These are phyloP conservation scores for Boletus putidus DNA, from an alignment of 1,284 basidiomycete species.

Conservation along the genomic window DNA sequence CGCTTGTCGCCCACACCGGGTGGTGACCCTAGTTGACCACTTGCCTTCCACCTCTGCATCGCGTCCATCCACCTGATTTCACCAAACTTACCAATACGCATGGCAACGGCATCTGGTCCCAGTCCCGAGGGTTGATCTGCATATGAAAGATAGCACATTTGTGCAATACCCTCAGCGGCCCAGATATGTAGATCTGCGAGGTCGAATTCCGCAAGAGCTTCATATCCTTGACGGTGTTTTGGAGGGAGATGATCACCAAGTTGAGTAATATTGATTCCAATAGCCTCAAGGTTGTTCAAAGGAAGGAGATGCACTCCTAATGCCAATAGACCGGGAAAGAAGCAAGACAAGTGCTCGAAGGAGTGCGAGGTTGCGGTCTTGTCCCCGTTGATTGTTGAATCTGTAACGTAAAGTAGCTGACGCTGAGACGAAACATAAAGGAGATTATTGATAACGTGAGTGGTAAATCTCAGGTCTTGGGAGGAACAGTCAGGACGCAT, in stretches of 20 bases:
- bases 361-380: constrained; percentile 46
- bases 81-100: constrained; percentile 38
- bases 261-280: constrained; percentile 46
- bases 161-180: constrained; percentile 67
- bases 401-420: constrained; percentile 69
- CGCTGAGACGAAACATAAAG: constrained; percentile 67
- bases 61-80: constrained; percentile 53
- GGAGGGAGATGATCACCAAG: constrained; percentile 43
- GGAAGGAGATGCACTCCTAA: constrained; percentile 66
- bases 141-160: constrained; percentile 67
- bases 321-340: constrained; percentile 75
- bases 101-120: constrained; percentile 57
- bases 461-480: constrained; percentile 63
- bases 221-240: constrained; percentile 40
- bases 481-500: constrained; percentile 8
- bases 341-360: constrained; percentile 78
- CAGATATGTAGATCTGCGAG: constrained; percentile 58
- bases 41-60: constrained; percentile 51
- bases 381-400: constrained; percentile 41
- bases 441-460: constrained; percentile 61
- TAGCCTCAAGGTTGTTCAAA: constrained; percentile 47
- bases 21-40: constrained; percentile 45
- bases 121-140: constrained; percentile 61
- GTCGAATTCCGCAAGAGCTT: constrained; percentile 42
- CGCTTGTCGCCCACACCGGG: constrained; percentile 52